phyloP scores from a whole-genome alignment of 768 basidiomycete species.

The Tricholoma sp. region DNA sequence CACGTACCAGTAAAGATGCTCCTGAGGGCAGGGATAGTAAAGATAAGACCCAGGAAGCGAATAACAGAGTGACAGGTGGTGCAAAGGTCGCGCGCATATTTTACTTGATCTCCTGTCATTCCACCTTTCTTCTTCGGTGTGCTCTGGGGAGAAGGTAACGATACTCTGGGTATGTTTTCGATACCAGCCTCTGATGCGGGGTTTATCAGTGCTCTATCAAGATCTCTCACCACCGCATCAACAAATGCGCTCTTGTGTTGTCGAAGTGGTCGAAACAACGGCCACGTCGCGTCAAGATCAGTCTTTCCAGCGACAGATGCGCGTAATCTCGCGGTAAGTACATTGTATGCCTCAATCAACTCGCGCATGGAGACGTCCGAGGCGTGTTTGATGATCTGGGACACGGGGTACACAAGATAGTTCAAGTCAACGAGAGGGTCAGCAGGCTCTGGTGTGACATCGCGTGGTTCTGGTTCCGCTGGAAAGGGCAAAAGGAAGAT shows the following conservation, averaged over 20 bases:
- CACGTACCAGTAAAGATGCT: slow-evolving; percentile 56
- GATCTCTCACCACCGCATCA: slow-evolving; percentile 60
- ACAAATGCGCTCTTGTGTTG: slow-evolving; percentile 48
- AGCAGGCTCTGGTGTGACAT: slow-evolving; percentile 72
- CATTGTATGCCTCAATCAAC: slow-evolving; percentile 70
- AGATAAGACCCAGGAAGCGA: slow-evolving; percentile 55
- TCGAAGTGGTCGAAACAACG: slow-evolving; percentile 67
- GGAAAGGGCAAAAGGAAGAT: slow-evolving; percentile 22
- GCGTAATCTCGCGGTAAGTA: slow-evolving; percentile 63
- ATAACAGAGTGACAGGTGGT: slow-evolving; percentile 68
- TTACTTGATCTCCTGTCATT: slow-evolving; percentile 73
- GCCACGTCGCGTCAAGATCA: slow-evolving; percentile 60
- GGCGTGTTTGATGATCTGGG: slow-evolving; percentile 44
- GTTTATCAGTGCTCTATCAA: slow-evolving; percentile 59
- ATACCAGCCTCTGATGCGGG: slow-evolving; percentile 32
- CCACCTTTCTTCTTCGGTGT: slow-evolving; percentile 67
- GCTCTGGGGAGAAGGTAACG: slow-evolving; percentile 63
- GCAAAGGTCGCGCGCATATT: slow-evolving; percentile 75
- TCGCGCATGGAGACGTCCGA: slow-evolving; percentile 42
- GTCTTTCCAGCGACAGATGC: slow-evolving; percentile 36
- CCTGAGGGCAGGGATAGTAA: slow-evolving; percentile 55
- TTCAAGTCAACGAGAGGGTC: slow-evolving; percentile 58
- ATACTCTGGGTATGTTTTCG: slow-evolving; percentile 15
- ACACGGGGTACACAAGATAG: slow-evolving; percentile 65
- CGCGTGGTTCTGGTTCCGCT: slow-evolving; percentile 45